phyloP scores from a whole-genome alignment of 345 rosid genomes.

The Bretschneidera sinensis region DNA sequence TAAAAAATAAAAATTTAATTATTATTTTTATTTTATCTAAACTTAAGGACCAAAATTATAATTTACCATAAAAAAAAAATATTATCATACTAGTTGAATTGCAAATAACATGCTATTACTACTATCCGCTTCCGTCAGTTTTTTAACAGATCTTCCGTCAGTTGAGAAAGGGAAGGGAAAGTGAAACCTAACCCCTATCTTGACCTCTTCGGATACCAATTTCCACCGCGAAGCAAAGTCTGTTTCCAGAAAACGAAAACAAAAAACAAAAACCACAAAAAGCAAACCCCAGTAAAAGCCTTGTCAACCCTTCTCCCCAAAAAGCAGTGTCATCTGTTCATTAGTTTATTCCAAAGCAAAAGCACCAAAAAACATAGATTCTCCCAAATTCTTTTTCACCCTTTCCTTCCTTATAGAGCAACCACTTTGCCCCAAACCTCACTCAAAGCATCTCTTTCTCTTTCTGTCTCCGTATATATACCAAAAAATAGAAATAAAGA shows the following conservation, averaged over 20 bases:
- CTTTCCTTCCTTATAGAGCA: slow-evolving; percentile 58
- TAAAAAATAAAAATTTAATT: too few species aligned
- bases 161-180: too few species aligned
- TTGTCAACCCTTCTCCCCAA: slow-evolving; percentile 4
- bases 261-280: slow-evolving; percentile 9
- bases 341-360: slow-evolving; percentile 20
- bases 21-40: too few species aligned
- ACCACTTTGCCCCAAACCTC: slow-evolving; percentile 51
- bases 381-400: slow-evolving; percentile 20
- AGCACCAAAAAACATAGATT: slow-evolving; percentile 10
- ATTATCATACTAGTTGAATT: too few species aligned
- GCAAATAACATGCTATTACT: too few species aligned
- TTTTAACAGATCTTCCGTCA: too few species aligned
- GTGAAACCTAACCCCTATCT: too few species aligned
- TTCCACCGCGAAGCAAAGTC: slow-evolving; percentile 11
- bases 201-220: too few species aligned
- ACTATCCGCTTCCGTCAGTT: too few species aligned
- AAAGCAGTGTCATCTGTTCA: slow-evolving; percentile 3
- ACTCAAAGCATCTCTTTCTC: slow-evolving; percentile 53
- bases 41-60: too few species aligned
- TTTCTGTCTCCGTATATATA: slow-evolving; percentile 13
- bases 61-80: too few species aligned
- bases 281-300: slow-evolving; percentile 7
- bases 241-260: slow-evolving; percentile 10
- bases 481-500: slow-evolving; percentile 8